phyloP scores from a whole-genome alignment of 2,329 filamentous ascomycete species.

The Aspergillus unguis region DNA sequence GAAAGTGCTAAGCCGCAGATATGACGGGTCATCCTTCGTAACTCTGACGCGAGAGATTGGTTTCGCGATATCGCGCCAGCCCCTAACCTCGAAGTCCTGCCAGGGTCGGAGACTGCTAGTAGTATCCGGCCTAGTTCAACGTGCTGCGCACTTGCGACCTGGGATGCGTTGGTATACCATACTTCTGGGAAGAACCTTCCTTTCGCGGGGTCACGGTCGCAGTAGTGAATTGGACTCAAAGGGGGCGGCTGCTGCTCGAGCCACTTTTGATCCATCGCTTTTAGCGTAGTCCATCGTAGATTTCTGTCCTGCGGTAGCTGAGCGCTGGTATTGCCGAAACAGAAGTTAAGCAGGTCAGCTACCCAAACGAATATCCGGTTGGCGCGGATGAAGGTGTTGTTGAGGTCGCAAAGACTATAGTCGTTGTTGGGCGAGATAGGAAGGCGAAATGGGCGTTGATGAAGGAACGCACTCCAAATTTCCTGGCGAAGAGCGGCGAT shows the following conservation, averaged over 20 bases:
- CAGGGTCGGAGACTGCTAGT: slow-evolving; percentile 54
- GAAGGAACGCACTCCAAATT: slow-evolving; percentile 44
- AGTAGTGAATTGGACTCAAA: slow-evolving; percentile 54
- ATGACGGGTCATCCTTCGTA: neutral
- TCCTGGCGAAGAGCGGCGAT: slow-evolving; percentile 48
- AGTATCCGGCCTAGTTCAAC: slow-evolving; percentile 57
- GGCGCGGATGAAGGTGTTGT: slow-evolving; percentile 56
- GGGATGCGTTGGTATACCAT: slow-evolving; percentile 54
- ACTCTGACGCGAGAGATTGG: neutral
- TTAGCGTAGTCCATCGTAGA: neutral
- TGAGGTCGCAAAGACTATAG: slow-evolving; percentile 49
- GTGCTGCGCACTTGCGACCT: slow-evolving; percentile 60
- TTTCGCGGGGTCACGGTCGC: slow-evolving; percentile 31
- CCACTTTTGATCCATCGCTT: neutral
- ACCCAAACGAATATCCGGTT: slow-evolving; percentile 61
- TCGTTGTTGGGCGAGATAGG: slow-evolving; percentile 51
- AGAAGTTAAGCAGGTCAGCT: slow-evolving; percentile 61
- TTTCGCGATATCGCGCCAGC: neutral
- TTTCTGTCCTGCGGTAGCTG: neutral
- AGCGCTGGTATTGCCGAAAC: slow-evolving; percentile 43
- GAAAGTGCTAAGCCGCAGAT: neutral
- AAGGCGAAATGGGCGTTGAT: slow-evolving; percentile 49
- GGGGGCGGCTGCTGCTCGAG: slow-evolving; percentile 39
- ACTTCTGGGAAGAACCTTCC: slow-evolving; percentile 55
- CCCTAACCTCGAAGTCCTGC: neutral